phyloP scores from a whole-genome alignment of 345 rosid species.

The Lepidium sativum region DNA sequence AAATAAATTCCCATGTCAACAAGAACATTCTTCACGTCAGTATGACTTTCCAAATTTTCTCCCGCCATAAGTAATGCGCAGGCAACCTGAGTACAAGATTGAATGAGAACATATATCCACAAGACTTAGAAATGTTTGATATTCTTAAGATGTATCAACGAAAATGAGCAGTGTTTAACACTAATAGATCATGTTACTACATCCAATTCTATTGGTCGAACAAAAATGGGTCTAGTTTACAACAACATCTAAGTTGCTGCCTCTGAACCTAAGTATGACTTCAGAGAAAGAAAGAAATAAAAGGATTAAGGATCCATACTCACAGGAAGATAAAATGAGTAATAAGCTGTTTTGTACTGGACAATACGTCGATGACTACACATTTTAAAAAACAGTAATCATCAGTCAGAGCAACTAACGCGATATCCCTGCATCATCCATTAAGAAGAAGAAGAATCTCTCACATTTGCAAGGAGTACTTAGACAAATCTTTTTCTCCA shows the following conservation, averaged over 20 bases:
- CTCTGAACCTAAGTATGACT: background rate
- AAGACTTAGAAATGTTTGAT: background rate
- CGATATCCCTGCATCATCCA: background rate
- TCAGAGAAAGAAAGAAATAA: background rate
- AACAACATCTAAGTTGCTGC: background rate
- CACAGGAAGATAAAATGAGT: conserved; percentile 82
- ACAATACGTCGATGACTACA: conserved; percentile 74
- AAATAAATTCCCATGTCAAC: conserved; percentile 74
- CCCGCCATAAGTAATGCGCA: conserved; percentile 76
- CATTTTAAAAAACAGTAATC: background rate
- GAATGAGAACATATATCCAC: background rate
- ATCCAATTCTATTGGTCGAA: background rate
- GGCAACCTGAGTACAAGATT: conserved; percentile 48
- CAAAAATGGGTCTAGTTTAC: background rate
- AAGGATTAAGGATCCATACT: conserved; percentile 22
- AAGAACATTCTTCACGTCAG: conserved; percentile 50
- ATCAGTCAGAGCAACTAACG: background rate
- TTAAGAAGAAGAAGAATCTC: background rate
- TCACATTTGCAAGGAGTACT: conserved; percentile 39
- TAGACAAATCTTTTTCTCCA: conserved; percentile 65
- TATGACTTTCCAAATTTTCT: conserved; percentile 59
- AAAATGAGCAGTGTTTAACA: background rate
- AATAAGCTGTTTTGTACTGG: conserved; percentile 73
- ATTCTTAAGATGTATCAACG: background rate
- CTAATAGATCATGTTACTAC: background rate